These are phyloP conservation scores for Fusarium torulosum DNA, from an alignment of 2,329 filamentous ascomycete genomes.

Conservation along the genomic window DNA sequence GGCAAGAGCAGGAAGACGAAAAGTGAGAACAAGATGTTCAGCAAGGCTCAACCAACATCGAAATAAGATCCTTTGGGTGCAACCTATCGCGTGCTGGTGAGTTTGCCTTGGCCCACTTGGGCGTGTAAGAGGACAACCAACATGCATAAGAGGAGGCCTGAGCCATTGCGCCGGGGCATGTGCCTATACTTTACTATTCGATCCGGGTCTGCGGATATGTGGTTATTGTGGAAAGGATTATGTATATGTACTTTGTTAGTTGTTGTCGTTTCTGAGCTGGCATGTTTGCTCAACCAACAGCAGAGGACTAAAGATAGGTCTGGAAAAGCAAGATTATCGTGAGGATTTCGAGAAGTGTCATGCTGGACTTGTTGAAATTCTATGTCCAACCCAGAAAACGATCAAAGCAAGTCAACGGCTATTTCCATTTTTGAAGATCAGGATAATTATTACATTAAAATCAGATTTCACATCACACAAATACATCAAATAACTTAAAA, in stretches of 20 bases:
- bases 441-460: neutral
- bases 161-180: neutral
- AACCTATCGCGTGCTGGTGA: neutral
- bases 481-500: neutral
- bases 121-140: conserved; percentile 1
- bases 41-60: conserved; percentile 12
- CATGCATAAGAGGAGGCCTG: conserved; percentile 10
- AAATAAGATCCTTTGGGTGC: neutral
- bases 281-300: neutral
- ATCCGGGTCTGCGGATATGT: neutral
- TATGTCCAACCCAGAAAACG: neutral
- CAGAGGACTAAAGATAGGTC: neutral
- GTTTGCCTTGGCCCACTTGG: conserved; percentile 1
- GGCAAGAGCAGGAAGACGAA: neutral
- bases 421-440: neutral
- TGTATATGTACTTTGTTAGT: neutral
- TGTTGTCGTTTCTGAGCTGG: neutral
- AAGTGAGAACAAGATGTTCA: neutral
- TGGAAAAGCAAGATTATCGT: neutral
- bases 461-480: neutral
- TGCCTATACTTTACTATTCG: neutral
- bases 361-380: neutral
- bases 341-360: neutral
- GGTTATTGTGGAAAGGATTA: neutral
- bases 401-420: neutral